Base-by-base conservation (phyloP, 2,329 filamentous ascomycete species). In the Herpotrichia juniperi region DNA sequence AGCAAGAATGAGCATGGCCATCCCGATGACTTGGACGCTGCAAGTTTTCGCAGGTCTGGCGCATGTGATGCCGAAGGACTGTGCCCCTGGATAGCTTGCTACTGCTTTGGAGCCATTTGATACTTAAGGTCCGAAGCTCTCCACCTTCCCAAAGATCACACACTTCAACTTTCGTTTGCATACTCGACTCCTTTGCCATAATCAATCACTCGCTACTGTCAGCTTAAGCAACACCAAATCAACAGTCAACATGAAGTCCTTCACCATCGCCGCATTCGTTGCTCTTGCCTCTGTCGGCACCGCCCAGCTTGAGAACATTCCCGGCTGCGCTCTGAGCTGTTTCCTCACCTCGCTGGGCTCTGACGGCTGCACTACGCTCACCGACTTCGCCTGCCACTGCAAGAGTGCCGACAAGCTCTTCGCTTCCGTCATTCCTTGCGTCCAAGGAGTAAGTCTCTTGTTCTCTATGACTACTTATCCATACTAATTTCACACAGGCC, bases 351-450 rank as follows among this genome's bases (percentile, higher is more conserved):
- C 76, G 31, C 68, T 81, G 34, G 51, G 50, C 47, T 57, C 39
- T 25, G 78, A 80, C 58, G 79, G 78, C 53, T 82, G 79, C 72
- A 57, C 67, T n/a, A 14, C 50, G 12, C 61, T 81, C 28, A 74
- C 71, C 54, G 79, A 82, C 71, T 81, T 81, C 63, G 73, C 72
- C 30, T 80, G 78, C 66, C 78, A 80, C 68, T 81, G 79, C 70
- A 62, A 74, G 62, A 76, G 79, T 66, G 67, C 77, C 35, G 62
- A 70, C 30, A n/a, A 56, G 26, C 73, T 81, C 39, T 63, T 79
- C 42, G 48, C 58, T 37, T 49, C 64, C 39, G 73, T 81, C 52
- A 74, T 74, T 50, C 79, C 79, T 37, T 82, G 79, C 53, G 78
- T 81, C 24, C 47, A 79, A 63, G 62, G 67, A 30, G 71, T 71